These are phyloP conservation scores for Chrysoporthe austroafricana DNA, from an alignment of 2,329 filamentous ascomycete species.

Conservation along the genomic window DNA sequence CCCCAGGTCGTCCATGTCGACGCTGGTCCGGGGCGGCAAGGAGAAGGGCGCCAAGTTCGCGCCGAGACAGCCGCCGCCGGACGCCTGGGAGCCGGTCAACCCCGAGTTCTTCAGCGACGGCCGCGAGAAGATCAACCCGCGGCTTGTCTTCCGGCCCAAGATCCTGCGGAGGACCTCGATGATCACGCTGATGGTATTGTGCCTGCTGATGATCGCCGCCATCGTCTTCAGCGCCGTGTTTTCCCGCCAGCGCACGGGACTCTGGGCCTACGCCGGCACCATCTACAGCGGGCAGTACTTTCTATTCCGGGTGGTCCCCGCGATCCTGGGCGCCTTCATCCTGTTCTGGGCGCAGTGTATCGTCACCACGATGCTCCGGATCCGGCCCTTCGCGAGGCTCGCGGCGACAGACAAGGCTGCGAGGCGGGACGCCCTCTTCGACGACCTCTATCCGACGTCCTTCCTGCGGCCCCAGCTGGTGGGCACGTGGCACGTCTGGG, in stretches of 20 bases:
- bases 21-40: conserved; percentile 23
- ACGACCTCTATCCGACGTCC: conserved; percentile 69
- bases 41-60: conserved; percentile 12
- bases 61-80: conserved; percentile 9
- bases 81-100: conserved; percentile 36
- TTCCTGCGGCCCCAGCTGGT: conserved; percentile 65
- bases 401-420: conserved; percentile 63
- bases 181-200: conserved; percentile 60
- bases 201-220: conserved; percentile 70
- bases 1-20: conserved; percentile 28
- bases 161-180: conserved; percentile 72
- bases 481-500: conserved; percentile 68
- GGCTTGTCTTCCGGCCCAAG: conserved; percentile 68
- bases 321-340: conserved; percentile 71
- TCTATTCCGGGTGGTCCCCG: conserved; percentile 82
- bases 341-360: conserved; percentile 79
- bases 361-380: conserved; percentile 73
- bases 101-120: conserved; percentile 36
- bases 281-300: conserved; percentile 81
- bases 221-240: conserved; percentile 75
- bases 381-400: conserved; percentile 79
- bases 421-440: conserved; percentile 68
- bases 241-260: conserved; percentile 63
- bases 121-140: conserved; percentile 47
- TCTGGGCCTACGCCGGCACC: conserved; percentile 67